Percentiles rank a stretch among this genome's conserved stretches.
phyloP scores from a whole-genome alignment of 176 grass and related monocot species.

The Juncus effusus region DNA sequence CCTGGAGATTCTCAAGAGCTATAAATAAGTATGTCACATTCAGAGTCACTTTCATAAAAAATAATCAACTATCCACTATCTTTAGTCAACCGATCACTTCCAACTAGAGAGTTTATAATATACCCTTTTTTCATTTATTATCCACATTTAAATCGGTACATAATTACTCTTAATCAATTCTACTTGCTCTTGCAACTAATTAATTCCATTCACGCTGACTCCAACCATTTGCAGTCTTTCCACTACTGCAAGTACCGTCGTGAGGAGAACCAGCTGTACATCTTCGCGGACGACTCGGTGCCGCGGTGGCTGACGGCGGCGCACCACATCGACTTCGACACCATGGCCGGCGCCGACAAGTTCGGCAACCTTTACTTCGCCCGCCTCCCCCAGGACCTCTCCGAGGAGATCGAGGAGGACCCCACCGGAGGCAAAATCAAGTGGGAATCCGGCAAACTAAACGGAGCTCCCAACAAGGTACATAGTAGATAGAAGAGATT shows the following conservation, averaged over 20 bases:
- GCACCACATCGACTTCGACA: conserved; percentile 99
- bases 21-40: no score
- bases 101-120: no score
- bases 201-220: background rate
- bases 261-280: conserved; percentile 96
- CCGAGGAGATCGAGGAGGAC: conserved; percentile 98
- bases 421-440: conserved; percentile 98
- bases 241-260: conserved; percentile 99
- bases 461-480: conserved; percentile 91
- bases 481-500: background rate
- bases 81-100: no score
- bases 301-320: conserved; percentile 92
- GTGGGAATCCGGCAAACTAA: conserved; percentile 94
- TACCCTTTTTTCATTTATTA: background rate
- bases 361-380: conserved; percentile 98
- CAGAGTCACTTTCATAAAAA: no score
- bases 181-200: background rate
- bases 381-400: conserved; percentile 86
- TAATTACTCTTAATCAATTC: background rate
- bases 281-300: conserved; percentile 90
- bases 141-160: background rate
- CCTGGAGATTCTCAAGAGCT: no score
- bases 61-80: no score
- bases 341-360: conserved; percentile 94
- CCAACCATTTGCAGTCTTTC: conserved; percentile 75